phyloP scores from a whole-genome alignment of 176 grass and related monocot species.

The Thinopyrum elongatum region DNA sequence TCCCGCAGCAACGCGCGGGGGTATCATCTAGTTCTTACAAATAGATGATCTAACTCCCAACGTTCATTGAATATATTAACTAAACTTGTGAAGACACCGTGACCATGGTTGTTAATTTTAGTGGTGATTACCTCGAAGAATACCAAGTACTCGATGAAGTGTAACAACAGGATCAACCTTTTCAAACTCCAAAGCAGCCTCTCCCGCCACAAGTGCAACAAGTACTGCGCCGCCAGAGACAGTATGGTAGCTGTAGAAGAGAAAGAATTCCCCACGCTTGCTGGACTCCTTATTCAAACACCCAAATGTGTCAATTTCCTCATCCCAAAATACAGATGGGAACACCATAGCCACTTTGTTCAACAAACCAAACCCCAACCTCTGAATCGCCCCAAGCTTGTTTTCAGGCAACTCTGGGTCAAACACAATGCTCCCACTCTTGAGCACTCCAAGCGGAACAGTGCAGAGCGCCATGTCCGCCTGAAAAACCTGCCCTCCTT shows the following conservation, averaged over 20 bases:
- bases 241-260: slow-evolving; percentile 95
- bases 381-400: slow-evolving; percentile 70
- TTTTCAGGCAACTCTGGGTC: slow-evolving; percentile 62
- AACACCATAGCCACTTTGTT: slow-evolving; percentile 98
- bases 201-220: slow-evolving; percentile 85
- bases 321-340: slow-evolving; percentile 83
- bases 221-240: slow-evolving; percentile 86
- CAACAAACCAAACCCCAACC: slow-evolving; percentile 81
- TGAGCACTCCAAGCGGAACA: slow-evolving; percentile 82
- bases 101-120: not conserved
- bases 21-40: not conserved
- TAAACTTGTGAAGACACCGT: not conserved
- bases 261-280: slow-evolving; percentile 89
- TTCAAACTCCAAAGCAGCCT: slow-evolving; percentile 87
- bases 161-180: slow-evolving; percentile 62
- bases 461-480: slow-evolving; percentile 88
- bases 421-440: slow-evolving; percentile 58
- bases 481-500: slow-evolving; percentile 76
- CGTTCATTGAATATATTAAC: not conserved
- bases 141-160: slow-evolving; percentile 70
- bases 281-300: slow-evolving; percentile 74
- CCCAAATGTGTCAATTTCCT: slow-evolving; percentile 91
- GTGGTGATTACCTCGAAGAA: slow-evolving; percentile 71
- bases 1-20: too few species aligned
- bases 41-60: not conserved